Percentiles rank a stretch among this genome's conserved stretches.
Conservation (phyloP, 2,329 filamentous ascomycete genomes). For the Scedosporium boydii region DNA sequence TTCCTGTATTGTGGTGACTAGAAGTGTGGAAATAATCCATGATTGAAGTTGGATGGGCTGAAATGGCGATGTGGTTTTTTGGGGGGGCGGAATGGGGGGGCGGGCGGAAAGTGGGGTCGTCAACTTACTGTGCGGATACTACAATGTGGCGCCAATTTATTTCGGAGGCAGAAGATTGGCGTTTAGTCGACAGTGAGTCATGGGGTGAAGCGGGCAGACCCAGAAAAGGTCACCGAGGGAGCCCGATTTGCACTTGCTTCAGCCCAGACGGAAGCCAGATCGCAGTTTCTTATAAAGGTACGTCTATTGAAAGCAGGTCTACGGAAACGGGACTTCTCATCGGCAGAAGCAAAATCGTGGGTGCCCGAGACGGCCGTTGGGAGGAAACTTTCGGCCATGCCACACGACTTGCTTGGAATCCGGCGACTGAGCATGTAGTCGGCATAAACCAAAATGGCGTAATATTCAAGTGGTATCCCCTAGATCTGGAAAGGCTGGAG, state of each 20-base stretch:
- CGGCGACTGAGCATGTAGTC: neutral
- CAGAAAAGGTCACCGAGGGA: neutral
- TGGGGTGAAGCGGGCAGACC: neutral
- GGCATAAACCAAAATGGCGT: neutral
- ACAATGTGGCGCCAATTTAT: neutral
- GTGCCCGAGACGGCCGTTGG: too few relatives aligned
- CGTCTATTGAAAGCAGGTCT: neutral
- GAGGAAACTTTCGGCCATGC: neutral
- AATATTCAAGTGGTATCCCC: neutral
- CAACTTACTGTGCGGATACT: neutral
- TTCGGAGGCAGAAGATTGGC: neutral
- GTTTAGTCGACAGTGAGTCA: neutral
- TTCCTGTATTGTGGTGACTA: too few relatives aligned
- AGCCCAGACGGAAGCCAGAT: neutral
- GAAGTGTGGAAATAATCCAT: too few relatives aligned
- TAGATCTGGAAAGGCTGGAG: neutral
- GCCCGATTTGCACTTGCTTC: neutral
- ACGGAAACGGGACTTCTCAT: neutral
- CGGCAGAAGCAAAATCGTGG: neutral
- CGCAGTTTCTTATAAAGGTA: neutral
- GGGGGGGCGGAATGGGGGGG: too few relatives aligned
- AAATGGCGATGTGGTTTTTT: too few relatives aligned
- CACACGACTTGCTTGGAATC: neutral
- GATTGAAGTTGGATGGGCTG: too few relatives aligned
- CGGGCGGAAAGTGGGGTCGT: too few relatives aligned